Conservation (phyloP, 371 early-diverging fungal genomes). For the Amoeboradix gromovi region DNA sequence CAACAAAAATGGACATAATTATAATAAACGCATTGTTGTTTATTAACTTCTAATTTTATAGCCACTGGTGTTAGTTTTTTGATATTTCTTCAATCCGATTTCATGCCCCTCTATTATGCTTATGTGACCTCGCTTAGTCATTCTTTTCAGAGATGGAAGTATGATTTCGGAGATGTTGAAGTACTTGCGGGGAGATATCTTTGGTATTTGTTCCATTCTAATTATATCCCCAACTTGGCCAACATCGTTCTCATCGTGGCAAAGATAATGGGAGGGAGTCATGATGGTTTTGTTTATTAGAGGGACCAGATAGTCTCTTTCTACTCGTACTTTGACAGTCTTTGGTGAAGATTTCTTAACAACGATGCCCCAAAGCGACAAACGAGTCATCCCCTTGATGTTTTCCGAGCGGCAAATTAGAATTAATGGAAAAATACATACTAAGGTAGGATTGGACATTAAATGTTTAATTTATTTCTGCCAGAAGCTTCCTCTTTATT, state of each 20-base stretch:
- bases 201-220: constrained; percentile 62
- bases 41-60: not conserved
- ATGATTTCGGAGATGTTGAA: constrained; percentile 63
- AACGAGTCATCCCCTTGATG: not conserved
- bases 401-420: too few relatives aligned
- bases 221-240: constrained; percentile 69
- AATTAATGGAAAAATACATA: too few relatives aligned
- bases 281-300: constrained; percentile 12
- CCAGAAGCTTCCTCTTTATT: too few relatives aligned
- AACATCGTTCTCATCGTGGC: constrained; percentile 49
- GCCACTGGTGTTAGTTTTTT: not conserved
- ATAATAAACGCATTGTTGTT: not conserved
- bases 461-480: too few relatives aligned
- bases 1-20: too few relatives aligned
- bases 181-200: constrained; percentile 53
- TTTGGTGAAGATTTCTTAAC: not conserved
- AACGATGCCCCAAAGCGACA: not conserved
- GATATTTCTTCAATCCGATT: not conserved
- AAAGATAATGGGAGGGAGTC: constrained; percentile 52
- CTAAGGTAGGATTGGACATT: too few relatives aligned
- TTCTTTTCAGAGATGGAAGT: not conserved
- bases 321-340: not conserved
- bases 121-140: not conserved
- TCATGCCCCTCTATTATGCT: not conserved
- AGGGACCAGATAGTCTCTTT: not conserved